Percentiles rank a stretch among this genome's conserved stretches.
Conservation (phyloP, 768 basidiomycete genomes). For the Asterophora lycoperdoides region DNA sequence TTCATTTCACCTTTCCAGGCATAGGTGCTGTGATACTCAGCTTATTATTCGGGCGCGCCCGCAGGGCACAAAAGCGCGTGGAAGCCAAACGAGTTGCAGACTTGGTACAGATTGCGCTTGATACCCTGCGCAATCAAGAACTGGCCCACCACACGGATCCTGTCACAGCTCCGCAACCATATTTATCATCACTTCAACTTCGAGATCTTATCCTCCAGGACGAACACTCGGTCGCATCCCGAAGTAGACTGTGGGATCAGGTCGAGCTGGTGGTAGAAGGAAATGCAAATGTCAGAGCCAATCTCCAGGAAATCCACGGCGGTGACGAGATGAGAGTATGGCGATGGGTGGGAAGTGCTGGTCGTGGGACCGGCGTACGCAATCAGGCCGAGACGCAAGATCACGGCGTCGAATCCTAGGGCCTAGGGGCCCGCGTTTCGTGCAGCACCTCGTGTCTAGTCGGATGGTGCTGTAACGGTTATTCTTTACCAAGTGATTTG, state of each 20-base stretch:
- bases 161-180: conserved; percentile 65
- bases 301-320: conserved; percentile 76
- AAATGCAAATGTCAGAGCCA: conserved; percentile 86
- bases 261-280: conserved; percentile 85
- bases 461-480: too few relatives aligned
- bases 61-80: conserved; percentile 46
- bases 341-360: conserved; percentile 75
- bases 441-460: too few relatives aligned
- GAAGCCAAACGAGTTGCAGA: conserved; percentile 66
- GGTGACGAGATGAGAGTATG: conserved; percentile 90
- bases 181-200: conserved; percentile 81
- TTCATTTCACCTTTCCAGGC: conserved; percentile 3
- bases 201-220: conserved; percentile 83
- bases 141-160: conserved; percentile 80
- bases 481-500: too few relatives aligned
- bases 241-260: conserved; percentile 71
- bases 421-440: too few relatives aligned
- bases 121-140: conserved; percentile 79
- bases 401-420: too few relatives aligned
- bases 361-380: conserved; percentile 18
- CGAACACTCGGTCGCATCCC: conserved; percentile 65
- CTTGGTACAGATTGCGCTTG: conserved; percentile 75
- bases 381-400: conserved; percentile 6
- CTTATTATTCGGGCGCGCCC: conserved; percentile 19
- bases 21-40: conserved; percentile 3